Evolutionary conservation across 1,284 basidiomycete genomes (phyloP), one percentile per base, ranked within the genome.

Genomic region (Apiotrichum gamsii): DNA sequence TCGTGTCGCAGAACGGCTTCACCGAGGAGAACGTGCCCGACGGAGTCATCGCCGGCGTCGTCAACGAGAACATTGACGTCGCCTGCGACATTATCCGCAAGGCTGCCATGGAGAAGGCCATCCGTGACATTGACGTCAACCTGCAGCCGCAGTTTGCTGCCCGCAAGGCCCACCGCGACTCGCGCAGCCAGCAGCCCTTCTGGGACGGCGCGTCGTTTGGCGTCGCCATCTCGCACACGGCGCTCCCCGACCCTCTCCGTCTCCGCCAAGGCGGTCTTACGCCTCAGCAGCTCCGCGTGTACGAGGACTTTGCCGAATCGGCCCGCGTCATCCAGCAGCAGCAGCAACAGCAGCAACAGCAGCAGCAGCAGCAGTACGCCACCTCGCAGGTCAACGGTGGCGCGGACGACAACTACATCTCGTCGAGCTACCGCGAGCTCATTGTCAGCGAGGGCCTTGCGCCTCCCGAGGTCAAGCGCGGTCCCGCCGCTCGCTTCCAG

Each of bases 31-130:
- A 73, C 45, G 67, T 72, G 47, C 77, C 73, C 30, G 78, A 77
- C 58, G 75, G 73, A 36, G 76, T 76, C 37, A 80, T 97, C 49
- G 73, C 82, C 21, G 76, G 93, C 28, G 79, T 98, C 39, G 90
- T 94, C 31, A 82, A 85, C 57, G 93, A 97, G 64, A 98, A 99
- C 64, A 77, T 97, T 52, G 93, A 98, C 49, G 77, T 91, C 43
- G 94, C 94, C 15, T 97, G 94, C 69, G 81, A 83, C 46, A 88
- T 93, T 8, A 91, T 99, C 56, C 93, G 97, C 74, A 94, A 90
- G 68, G 93, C 93, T 8, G 95, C 95, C 1, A 96, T 96, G 87
- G 93, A 98, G 63, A 84, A 91, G 58, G 93, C 93, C 1, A 80
- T 90, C 42, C 80, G 83, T n/a, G 95, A 98, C 63, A 87, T 97